Percentiles rank a stretch among this genome's conserved stretches.
phyloP scores from a whole-genome alignment of 306 rosid species.

The Casuarina equisetifolia region DNA sequence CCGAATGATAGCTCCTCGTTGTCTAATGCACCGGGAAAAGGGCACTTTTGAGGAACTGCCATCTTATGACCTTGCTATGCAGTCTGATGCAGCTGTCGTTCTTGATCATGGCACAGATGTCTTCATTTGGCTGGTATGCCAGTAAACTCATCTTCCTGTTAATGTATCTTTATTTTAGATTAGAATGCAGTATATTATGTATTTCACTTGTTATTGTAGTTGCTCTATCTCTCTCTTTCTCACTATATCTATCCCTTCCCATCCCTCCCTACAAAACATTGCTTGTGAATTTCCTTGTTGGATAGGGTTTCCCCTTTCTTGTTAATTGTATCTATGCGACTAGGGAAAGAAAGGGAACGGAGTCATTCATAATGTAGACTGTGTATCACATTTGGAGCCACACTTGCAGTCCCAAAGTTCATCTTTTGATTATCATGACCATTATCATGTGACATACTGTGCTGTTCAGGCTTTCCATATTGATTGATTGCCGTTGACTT shows the following conservation, averaged over 20 bases:
- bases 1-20: conserved; percentile 94
- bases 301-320: background rate
- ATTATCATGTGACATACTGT: background rate
- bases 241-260: too few relatives aligned
- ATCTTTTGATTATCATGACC: background rate
- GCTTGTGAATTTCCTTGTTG: background rate
- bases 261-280: too few relatives aligned
- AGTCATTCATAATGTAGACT: background rate
- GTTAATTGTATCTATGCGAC: background rate
- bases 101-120: conserved; percentile 93
- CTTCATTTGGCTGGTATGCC: conserved; percentile 92
- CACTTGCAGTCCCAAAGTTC: background rate
- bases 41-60: conserved; percentile 94
- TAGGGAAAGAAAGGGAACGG: background rate
- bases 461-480: background rate
- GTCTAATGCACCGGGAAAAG: conserved; percentile 92
- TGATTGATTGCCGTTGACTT: background rate
- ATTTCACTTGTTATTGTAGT: background rate
- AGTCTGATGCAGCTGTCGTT: conserved; percentile 91
- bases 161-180: conserved; percentile 10
- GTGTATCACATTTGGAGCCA: background rate
- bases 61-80: conserved; percentile 95
- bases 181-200: background rate
- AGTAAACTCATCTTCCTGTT: conserved; percentile 14
- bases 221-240: background rate